A percentile compares a stretch with the other conserved stretches of the same genome.
phyloP scores from a whole-genome alignment of 139 green algal species.

The Chlorella sp. region DNA sequence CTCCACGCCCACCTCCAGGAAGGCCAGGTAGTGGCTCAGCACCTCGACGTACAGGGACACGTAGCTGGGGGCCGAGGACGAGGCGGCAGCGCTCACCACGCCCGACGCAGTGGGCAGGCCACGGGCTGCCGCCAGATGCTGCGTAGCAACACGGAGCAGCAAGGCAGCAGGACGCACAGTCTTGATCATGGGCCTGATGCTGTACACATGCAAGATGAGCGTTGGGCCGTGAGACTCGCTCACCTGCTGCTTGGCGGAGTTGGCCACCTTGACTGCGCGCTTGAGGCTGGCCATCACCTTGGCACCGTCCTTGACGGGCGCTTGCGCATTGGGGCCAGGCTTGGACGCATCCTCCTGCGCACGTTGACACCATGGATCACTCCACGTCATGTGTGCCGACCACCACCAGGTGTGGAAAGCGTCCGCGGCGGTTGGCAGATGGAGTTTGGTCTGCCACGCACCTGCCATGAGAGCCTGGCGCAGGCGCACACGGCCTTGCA shows the following conservation, averaged over 20 bases:
- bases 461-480: conserved; percentile 83
- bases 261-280: conserved; percentile 72
- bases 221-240: no score
- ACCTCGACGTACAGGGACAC: conserved; percentile 74
- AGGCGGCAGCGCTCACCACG: background rate
- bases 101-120: background rate
- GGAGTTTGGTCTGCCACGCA: no score
- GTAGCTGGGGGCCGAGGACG: conserved; percentile 1
- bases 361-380: no score
- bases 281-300: conserved; percentile 73
- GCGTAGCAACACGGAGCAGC: background rate
- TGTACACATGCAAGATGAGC: no score
- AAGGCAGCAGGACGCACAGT: background rate
- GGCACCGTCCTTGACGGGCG: conserved; percentile 43
- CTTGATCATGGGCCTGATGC: background rate
- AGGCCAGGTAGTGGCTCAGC: conserved; percentile 36
- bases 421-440: no score
- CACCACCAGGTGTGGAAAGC: no score
- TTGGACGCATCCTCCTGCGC: background rate
- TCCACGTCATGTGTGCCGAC: no score
- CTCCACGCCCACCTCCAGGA: conserved; percentile 17
- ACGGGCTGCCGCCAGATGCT: background rate
- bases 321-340: conserved; percentile 1
- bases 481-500: conserved; percentile 72
- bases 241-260: conserved; percentile 67